Evolutionary conservation across 257 asterid species (phyloP).

Genomic region (Striga asiatica): DNA sequence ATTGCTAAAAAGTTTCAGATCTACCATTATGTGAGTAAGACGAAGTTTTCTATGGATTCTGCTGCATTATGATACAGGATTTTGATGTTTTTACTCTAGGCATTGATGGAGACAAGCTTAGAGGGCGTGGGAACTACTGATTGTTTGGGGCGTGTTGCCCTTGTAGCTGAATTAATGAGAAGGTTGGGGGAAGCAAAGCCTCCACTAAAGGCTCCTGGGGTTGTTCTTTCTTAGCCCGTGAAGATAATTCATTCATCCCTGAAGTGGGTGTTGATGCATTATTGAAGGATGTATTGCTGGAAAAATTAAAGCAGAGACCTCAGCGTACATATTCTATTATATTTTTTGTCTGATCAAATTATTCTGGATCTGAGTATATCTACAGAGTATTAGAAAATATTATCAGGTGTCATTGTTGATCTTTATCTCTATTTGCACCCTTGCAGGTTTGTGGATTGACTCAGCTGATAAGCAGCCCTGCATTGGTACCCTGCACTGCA

Average conservation of each 20-base stretch:
- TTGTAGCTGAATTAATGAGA: slow-evolving; percentile 83
- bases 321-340: slow-evolving; percentile 40
- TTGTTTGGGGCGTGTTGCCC: slow-evolving; percentile 95
- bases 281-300: slow-evolving; percentile 76
- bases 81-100: slow-evolving; percentile 85
- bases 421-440: slow-evolving; percentile 22
- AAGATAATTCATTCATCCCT: slow-evolving; percentile 93
- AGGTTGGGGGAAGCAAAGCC: slow-evolving; percentile 77
- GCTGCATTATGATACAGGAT: slow-evolving; percentile 40
- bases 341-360: not conserved
- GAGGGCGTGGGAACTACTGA: slow-evolving; percentile 97
- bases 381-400: no score
- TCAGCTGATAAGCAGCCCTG: slow-evolving; percentile 99
- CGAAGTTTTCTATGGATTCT: not conserved
- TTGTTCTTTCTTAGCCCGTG: slow-evolving; percentile 94
- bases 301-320: slow-evolving; percentile 77
- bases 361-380: no score
- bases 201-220: slow-evolving; percentile 61
- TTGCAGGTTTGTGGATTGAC: slow-evolving; percentile 98
- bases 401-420: not conserved
- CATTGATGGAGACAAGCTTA: slow-evolving; percentile 80
- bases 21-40: not conserved
- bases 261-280: slow-evolving; percentile 93
- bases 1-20: slow-evolving; percentile 2
- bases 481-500: no score